Evolutionary conservation across 1,284 basidiomycete species (phyloP).

Genomic region (Ustilago esculenta): DNA sequence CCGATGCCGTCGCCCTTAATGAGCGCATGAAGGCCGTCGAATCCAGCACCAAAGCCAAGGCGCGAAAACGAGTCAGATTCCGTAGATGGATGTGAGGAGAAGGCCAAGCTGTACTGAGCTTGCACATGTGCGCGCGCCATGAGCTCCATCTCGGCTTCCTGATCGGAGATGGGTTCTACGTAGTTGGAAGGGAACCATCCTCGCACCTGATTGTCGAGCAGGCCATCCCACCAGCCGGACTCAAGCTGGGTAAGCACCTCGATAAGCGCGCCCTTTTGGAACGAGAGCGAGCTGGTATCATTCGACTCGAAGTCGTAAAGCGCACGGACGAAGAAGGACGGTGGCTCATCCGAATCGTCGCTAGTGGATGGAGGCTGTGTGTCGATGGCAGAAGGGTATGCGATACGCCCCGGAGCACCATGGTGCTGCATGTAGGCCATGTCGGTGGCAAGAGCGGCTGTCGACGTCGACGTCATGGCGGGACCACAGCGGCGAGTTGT

Average conservation of each 20-base stretch:
- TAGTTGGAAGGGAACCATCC: conserved; percentile 99
- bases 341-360: conserved; percentile 39
- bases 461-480: conserved; percentile 28
- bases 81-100: conserved; percentile 21
- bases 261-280: conserved; percentile 86
- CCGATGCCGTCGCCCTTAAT: conserved; percentile 44
- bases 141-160: conserved; percentile 70
- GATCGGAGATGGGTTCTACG: conserved; percentile 80
- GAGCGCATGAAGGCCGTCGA: conserved; percentile 46
- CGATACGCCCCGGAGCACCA: conserved; percentile 6
- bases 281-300: conserved; percentile 87
- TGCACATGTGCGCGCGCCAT: conserved; percentile 32
- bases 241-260: conserved; percentile 91
- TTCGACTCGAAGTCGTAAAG: conserved; percentile 82
- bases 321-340: conserved; percentile 83
- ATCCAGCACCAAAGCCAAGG: conserved; percentile 48
- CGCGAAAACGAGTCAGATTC: conserved; percentile 44
- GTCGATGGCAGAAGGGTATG: conserved; percentile 9
- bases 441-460: conserved; percentile 18
- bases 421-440: neutral
- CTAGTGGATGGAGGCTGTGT: conserved; percentile 15
- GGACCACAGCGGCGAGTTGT: no score
- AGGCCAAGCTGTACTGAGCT: conserved; percentile 26
- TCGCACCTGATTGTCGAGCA: conserved; percentile 74
- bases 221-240: conserved; percentile 98